Percentiles rank a stretch among this genome's conserved stretches.
Conservation (phyloP, 2,329 filamentous ascomycete genomes). For the Xylariaceae sp. region DNA sequence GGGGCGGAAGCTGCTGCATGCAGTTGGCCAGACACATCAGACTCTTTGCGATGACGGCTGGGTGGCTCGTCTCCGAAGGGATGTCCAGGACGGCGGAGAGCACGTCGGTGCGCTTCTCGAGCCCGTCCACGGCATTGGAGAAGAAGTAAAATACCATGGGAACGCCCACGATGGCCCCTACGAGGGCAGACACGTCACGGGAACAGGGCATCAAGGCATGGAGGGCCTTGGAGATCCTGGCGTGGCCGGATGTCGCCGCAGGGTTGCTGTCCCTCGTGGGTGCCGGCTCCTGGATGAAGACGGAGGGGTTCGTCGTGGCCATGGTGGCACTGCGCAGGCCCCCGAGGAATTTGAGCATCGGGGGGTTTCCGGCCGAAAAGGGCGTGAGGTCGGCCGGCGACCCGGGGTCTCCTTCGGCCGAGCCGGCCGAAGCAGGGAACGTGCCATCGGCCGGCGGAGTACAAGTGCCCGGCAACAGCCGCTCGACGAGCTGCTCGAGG, state of each 20-base stretch:
- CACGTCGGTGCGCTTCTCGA: constrained; percentile 18
- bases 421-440: constrained; percentile 19
- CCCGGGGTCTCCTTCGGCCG: constrained; percentile 19
- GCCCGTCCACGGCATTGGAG: constrained; percentile 12
- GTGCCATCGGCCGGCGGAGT: constrained; percentile 15
- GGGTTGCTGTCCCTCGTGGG: no score
- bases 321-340: no score
- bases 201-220: constrained; percentile 27
- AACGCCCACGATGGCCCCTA: constrained; percentile 17
- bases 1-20: constrained; percentile 34
- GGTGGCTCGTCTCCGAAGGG: constrained; percentile 34
- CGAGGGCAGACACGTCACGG: constrained; percentile 26
- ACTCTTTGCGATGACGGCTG: constrained; percentile 38
- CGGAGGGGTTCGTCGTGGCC: no score
- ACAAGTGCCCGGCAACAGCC: constrained; percentile 21
- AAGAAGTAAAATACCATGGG: constrained; percentile 25
- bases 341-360: no score
- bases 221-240: constrained; percentile 25
- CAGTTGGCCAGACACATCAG: constrained; percentile 37
- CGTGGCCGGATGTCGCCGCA: no score
- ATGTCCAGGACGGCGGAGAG: constrained; percentile 16
- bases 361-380: constrained; percentile 21
- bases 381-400: constrained; percentile 21
- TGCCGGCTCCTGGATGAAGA: no score
- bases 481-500: constrained; percentile 37